These are phyloP conservation scores for Metschnikowia shivogae DNA, from an alignment of 805 yeast genomes.

Conservation along the genomic window DNA sequence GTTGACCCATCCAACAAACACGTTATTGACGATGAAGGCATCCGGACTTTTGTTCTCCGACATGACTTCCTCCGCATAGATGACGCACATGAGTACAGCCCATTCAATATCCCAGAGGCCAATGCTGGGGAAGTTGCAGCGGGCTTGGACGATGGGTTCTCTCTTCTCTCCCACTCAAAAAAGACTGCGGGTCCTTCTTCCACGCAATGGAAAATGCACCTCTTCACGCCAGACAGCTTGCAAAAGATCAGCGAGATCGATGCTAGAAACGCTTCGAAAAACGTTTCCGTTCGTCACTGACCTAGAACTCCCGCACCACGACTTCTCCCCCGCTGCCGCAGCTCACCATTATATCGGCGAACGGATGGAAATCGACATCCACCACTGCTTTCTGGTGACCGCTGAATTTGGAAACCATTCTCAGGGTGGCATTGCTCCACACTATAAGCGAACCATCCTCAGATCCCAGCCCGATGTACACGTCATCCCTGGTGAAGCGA, in stretches of 20 bases:
- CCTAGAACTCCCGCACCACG: slow-evolving; percentile 34
- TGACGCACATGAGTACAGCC: slow-evolving; percentile 32
- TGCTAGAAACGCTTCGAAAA: not conserved
- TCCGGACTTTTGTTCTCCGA: slow-evolving; percentile 50
- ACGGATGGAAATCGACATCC: slow-evolving; percentile 55
- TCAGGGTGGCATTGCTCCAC: slow-evolving; percentile 57
- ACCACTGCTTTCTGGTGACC: slow-evolving; percentile 64
- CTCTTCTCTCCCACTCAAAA: slow-evolving; percentile 21
- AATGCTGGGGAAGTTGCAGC: not conserved
- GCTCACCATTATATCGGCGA: slow-evolving; percentile 38
- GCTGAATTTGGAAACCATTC: slow-evolving; percentile 42
- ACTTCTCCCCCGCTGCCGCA: slow-evolving; percentile 55
- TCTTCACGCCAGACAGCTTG: slow-evolving; percentile 31
- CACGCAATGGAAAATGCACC: slow-evolving; percentile 25
- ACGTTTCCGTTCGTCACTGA: not conserved
- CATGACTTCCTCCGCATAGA: slow-evolving; percentile 43
- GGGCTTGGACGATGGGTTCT: not conserved
- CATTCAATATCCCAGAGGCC: slow-evolving; percentile 19
- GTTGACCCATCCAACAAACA: slow-evolving; percentile 24
- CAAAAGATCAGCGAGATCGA: slow-evolving; percentile 20
- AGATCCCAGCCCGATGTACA: slow-evolving; percentile 53
- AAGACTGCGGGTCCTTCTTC: slow-evolving; percentile 8
- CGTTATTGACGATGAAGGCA: slow-evolving; percentile 56
- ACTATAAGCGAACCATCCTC: slow-evolving; percentile 53
- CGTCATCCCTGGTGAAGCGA: slow-evolving; percentile 39